A percentile compares a stretch with the other conserved stretches of the same genome.
These are phyloP conservation scores for Zymoseptoria pseudotritici DNA, from an alignment of 2,329 filamentous ascomycete genomes.

Conservation along the genomic window DNA sequence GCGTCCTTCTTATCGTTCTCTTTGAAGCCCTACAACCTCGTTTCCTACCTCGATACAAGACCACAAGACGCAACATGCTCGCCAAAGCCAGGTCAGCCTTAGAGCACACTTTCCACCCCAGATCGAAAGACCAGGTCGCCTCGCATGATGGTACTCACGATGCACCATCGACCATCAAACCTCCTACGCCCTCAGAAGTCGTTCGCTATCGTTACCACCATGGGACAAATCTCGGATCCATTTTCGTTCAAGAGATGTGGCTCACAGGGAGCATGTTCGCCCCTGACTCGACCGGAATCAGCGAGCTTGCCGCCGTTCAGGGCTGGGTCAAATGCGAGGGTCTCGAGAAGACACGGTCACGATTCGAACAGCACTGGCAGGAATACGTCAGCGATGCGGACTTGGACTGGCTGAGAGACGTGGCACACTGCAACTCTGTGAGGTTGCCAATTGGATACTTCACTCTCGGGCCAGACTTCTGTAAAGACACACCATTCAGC, in stretches of 20 bases:
- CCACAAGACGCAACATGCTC: slow-evolving; percentile 33
- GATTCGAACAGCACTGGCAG: slow-evolving; percentile 50
- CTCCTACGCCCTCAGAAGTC: slow-evolving; percentile 35
- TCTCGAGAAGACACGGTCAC: slow-evolving; percentile 40
- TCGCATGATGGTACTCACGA: slow-evolving; percentile 18
- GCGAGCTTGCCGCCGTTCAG: slow-evolving; percentile 48
- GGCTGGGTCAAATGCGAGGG: slow-evolving; percentile 42
- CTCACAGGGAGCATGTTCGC: slow-evolving; percentile 46
- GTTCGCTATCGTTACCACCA: slow-evolving; percentile 53
- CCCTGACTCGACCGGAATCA: slow-evolving; percentile 33
- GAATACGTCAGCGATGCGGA: slow-evolving; percentile 45
- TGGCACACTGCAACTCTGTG: slow-evolving; percentile 50
- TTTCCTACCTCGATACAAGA: slow-evolving; percentile 3
- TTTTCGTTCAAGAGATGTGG: slow-evolving; percentile 57
- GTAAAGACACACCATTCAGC: slow-evolving; percentile 46
- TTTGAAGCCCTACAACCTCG: slow-evolving; percentile 7
- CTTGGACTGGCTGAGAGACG: slow-evolving; percentile 45
- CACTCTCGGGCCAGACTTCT: slow-evolving; percentile 46
- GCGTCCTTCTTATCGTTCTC: slow-evolving; percentile 11
- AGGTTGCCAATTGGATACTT: slow-evolving; percentile 56
- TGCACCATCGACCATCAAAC: slow-evolving; percentile 27
- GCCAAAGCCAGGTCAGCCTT: slow-evolving; percentile 31
- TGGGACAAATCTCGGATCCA: slow-evolving; percentile 51
- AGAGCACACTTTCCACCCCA: slow-evolving; percentile 7
- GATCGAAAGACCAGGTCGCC: slow-evolving; percentile 1